These are phyloP conservation scores for Auricularia sp. DNA, from an alignment of 768 basidiomycete genomes.

Conservation along the genomic window DNA sequence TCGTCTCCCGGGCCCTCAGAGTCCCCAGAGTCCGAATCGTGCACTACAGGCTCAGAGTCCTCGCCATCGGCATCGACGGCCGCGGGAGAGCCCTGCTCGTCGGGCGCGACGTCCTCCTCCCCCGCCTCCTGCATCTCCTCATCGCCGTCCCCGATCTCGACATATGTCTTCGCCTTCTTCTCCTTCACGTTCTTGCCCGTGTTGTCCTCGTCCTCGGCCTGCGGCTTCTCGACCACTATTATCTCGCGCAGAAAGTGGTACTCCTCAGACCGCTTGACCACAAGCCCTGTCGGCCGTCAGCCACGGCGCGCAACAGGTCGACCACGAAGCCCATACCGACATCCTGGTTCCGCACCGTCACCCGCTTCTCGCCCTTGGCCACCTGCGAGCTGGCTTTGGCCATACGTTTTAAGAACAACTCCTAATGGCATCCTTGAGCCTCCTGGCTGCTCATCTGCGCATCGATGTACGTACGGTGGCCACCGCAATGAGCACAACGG, in stretches of 20 bases:
- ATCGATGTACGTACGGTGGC: conserved; percentile 46
- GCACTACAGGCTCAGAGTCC: not conserved
- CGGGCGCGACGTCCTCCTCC: not conserved
- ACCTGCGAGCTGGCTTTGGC: conserved; percentile 60
- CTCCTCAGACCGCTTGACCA: not conserved
- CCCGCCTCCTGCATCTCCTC: not conserved
- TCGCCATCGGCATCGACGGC: not conserved
- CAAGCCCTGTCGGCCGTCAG: not conserved
- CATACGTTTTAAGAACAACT: conserved; percentile 76
- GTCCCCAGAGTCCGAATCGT: not conserved
- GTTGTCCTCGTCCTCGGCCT: not conserved
- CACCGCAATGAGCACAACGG: conserved; percentile 65
- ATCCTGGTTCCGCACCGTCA: conserved; percentile 71
- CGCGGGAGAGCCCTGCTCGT: not conserved
- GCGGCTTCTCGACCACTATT: not conserved
- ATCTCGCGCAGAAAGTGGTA: not conserved
- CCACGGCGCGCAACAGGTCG: not conserved
- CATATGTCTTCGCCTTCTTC: not conserved
- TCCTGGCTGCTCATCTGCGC: too few relatives aligned
- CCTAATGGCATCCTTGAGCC: conserved; percentile 20
- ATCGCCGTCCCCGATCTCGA: not conserved
- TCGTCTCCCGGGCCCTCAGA: too few relatives aligned
- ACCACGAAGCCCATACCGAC: conserved; percentile 30
- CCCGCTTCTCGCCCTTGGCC: conserved; percentile 60
- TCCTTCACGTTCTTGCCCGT: not conserved